Conservation (phyloP, 257 asterid genomes). For the Knoxia roxburghii region DNA sequence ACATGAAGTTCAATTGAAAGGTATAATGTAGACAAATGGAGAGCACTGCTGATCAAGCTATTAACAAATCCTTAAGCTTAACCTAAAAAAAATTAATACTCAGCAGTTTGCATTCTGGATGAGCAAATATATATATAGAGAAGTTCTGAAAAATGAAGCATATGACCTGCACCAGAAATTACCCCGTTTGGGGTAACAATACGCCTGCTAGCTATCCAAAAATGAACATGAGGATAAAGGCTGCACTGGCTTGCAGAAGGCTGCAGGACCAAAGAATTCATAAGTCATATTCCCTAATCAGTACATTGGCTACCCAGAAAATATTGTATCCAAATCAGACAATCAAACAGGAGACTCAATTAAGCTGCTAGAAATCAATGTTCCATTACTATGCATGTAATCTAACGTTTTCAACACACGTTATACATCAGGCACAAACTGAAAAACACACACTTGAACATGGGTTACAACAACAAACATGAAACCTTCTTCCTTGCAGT, state of each 20-base stretch:
- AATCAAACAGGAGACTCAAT: neutral
- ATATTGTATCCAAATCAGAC: neutral
- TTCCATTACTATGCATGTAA: neutral
- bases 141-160: conserved; percentile 4
- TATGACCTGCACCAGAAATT: conserved; percentile 80
- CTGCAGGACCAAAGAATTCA: conserved; percentile 30
- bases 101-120: neutral
- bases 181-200: conserved; percentile 65
- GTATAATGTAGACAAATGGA: no score
- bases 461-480: neutral
- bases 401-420: neutral
- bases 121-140: neutral
- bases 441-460: neutral
- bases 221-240: conserved; percentile 59
- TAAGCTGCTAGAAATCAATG: neutral
- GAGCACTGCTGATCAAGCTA: neutral
- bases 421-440: neutral
- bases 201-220: conserved; percentile 83
- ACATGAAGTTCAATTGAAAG: neutral
- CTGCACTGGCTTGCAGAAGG: conserved; percentile 57
- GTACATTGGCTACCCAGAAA: neutral
- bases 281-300: neutral
- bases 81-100: neutral
- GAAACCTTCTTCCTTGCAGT: neutral
- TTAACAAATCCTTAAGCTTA: neutral